A percentile compares a stretch with the other conserved stretches of the same genome.
phyloP scores from a whole-genome alignment of 192 early-diverging fungal species.

The Coemansia sp. region DNA sequence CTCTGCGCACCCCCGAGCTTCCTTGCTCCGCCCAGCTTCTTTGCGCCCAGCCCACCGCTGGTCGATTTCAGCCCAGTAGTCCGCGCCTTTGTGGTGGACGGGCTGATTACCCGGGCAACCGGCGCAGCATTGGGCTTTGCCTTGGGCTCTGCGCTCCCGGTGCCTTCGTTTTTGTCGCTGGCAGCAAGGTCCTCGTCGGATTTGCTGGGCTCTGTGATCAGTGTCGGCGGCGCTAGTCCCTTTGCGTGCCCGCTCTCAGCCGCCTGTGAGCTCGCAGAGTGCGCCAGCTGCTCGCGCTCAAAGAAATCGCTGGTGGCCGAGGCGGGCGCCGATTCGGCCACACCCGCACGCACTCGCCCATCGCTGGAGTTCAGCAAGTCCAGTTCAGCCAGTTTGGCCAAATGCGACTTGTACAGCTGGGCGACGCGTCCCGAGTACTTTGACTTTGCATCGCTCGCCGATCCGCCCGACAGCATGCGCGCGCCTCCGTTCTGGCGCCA shows the following conservation, averaged over 20 bases:
- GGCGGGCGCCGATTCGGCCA: neutral
- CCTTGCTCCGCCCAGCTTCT: slow-evolving; percentile 52
- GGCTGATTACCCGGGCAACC: slow-evolving; percentile 26
- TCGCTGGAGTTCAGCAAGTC: slow-evolving; percentile 51
- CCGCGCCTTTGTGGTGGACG: slow-evolving; percentile 20
- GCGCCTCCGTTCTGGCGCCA: slow-evolving; percentile 70
- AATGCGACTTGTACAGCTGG: slow-evolving; percentile 74
- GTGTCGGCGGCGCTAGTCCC: slow-evolving; percentile 26
- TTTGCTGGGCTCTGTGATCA: slow-evolving; percentile 9
- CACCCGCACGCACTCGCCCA: slow-evolving; percentile 22
- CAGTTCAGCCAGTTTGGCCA: slow-evolving; percentile 65
- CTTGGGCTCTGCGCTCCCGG: neutral
- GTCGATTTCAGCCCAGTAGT: slow-evolving; percentile 23
- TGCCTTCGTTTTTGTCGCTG: neutral
- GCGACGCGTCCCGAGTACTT: slow-evolving; percentile 78
- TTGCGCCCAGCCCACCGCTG: slow-evolving; percentile 29
- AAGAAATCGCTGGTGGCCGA: slow-evolving; percentile 18
- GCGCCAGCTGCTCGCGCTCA: slow-evolving; percentile 19
- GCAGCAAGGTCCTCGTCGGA: neutral
- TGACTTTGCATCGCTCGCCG: slow-evolving; percentile 67
- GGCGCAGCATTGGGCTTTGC: slow-evolving; percentile 13
- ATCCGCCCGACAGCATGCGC: slow-evolving; percentile 16
- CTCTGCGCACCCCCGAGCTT: slow-evolving; percentile 86
- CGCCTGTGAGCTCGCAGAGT: slow-evolving; percentile 4
- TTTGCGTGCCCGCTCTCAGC: neutral